These are phyloP conservation scores for Fusarium papillatum DNA, from an alignment of 2,329 filamentous ascomycete genomes.

Conservation along the genomic window DNA sequence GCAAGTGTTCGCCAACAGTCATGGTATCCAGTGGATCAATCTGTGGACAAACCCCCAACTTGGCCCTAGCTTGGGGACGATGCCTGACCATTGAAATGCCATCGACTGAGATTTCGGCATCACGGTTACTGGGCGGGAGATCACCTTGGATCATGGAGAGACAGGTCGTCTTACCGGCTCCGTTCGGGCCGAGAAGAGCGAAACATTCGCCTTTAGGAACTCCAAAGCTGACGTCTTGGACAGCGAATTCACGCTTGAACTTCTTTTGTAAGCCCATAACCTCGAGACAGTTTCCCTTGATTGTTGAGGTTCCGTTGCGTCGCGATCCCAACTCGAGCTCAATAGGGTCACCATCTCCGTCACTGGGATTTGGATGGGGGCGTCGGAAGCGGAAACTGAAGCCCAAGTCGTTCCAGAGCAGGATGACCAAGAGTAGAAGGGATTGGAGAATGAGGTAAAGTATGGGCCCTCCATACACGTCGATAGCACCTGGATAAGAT, in stretches of 20 bases:
- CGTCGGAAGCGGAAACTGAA: not conserved
- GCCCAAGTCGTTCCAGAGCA: not conserved
- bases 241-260: not conserved
- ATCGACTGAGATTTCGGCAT: constrained; percentile 74
- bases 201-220: constrained; percentile 3
- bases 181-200: constrained; percentile 21
- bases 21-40: constrained; percentile 82
- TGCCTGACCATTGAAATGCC: constrained; percentile 74
- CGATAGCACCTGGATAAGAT: not conserved
- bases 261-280: not conserved
- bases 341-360: not conserved
- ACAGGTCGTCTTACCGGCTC: constrained; percentile 18
- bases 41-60: constrained; percentile 81
- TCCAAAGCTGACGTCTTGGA: constrained; percentile 2
- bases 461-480: not conserved
- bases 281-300: not conserved
- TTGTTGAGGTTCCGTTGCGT: not conserved
- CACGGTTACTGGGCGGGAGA: constrained; percentile 1
- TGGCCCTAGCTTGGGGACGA: constrained; percentile 71
- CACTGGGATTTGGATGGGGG: not conserved
- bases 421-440: not conserved
- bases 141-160: constrained; percentile 24
- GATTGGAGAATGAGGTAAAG: not conserved
- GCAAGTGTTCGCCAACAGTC: constrained; percentile 79
- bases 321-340: constrained; percentile 5